A percentile compares a stretch with the other conserved stretches of the same genome.
Conservation (phyloP, 2,329 filamentous ascomycete species). For the Trichoderma simmonsii region DNA sequence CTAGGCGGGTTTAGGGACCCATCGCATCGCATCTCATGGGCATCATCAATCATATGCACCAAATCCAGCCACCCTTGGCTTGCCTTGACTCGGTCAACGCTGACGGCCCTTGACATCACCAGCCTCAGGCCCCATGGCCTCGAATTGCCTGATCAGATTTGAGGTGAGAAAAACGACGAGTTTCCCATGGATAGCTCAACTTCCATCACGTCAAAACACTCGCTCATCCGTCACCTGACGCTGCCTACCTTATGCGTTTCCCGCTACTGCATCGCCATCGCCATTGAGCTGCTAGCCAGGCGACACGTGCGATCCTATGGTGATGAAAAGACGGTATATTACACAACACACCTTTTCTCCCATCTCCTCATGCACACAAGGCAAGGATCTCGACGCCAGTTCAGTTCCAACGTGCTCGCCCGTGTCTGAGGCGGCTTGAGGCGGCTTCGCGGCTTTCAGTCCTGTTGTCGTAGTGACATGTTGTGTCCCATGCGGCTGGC, state of each 20-base stretch:
- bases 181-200: not conserved
- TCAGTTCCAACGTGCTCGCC: not conserved
- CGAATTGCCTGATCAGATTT: not conserved
- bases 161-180: not conserved
- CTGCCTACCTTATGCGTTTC: not conserved
- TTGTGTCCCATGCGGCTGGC: not conserved
- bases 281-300: not conserved
- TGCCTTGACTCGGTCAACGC: not conserved
- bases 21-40: not conserved
- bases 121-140: not conserved
- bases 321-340: not conserved
- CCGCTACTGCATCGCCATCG: not conserved
- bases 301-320: not conserved
- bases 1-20: not conserved
- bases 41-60: constrained; percentile 9
- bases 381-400: not conserved
- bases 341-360: not conserved
- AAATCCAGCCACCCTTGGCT: not conserved
- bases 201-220: not conserved
- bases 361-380: not conserved
- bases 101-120: constrained; percentile 7
- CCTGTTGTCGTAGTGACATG: not conserved
- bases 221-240: constrained; percentile 7
- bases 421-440: not conserved
- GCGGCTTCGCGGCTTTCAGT: not conserved